Evolutionary conservation across 345 rosid species (phyloP).

Genomic region (Eutrema yunnanense): DNA sequence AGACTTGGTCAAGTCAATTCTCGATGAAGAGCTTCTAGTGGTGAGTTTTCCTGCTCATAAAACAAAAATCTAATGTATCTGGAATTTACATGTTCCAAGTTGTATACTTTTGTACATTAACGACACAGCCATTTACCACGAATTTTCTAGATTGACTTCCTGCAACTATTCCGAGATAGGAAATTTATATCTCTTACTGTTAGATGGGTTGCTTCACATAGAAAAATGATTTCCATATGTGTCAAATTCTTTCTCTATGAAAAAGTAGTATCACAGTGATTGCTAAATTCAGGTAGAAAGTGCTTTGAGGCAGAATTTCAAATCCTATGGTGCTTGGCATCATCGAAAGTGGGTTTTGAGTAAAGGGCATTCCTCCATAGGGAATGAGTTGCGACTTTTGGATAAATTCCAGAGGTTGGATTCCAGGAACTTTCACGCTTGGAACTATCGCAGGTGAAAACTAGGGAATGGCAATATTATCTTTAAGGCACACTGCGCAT

Average conservation of each 20-base stretch:
- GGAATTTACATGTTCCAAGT: not conserved
- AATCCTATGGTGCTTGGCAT: slow-evolving; percentile 93
- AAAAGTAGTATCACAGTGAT: not conserved
- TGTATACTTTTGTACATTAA: not conserved
- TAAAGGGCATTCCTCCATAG: slow-evolving; percentile 66
- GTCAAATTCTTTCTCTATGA: not conserved
- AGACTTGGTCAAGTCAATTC: slow-evolving; percentile 40
- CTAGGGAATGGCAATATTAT: not conserved
- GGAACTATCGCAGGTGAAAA: slow-evolving; percentile 85
- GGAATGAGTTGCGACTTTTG: slow-evolving; percentile 55
- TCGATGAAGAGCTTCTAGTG: slow-evolving; percentile 66
- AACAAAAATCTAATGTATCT: not conserved
- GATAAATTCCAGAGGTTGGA: slow-evolving; percentile 57
- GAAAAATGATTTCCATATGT: not conserved
- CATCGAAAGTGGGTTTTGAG: slow-evolving; percentile 87
- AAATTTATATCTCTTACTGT: not conserved
- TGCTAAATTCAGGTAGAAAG: slow-evolving; percentile 52
- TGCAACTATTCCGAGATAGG: not conserved
- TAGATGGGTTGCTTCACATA: not conserved
- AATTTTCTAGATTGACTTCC: not conserved
- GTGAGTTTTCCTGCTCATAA: slow-evolving; percentile 32
- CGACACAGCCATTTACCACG: not conserved
- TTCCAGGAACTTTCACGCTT: slow-evolving; percentile 84
- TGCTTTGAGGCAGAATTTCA: slow-evolving; percentile 68
- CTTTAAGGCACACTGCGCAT: not conserved